Percentiles rank a stretch among this genome's conserved stretches.
Evolutionary conservation across 352 stramenopile species (phyloP).

Genomic region (Globisporangium mamillatum): DNA sequence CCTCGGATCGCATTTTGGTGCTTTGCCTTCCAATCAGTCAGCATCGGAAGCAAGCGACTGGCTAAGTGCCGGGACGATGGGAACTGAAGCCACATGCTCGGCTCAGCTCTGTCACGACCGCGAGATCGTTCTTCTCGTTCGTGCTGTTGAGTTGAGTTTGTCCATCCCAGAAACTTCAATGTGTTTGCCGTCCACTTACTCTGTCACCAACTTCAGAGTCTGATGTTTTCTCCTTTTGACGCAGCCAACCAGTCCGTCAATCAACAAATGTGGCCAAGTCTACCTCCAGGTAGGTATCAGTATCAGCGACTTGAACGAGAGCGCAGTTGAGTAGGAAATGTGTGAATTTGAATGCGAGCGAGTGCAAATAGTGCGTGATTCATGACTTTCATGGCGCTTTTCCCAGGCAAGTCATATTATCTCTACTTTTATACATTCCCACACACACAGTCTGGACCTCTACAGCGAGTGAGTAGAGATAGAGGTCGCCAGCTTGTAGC

Average conservation of each 20-base stretch:
- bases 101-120: not conserved
- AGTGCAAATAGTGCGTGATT: not conserved
- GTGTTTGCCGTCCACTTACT: not conserved
- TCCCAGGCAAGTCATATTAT: not conserved
- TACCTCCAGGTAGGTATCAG: too few species aligned
- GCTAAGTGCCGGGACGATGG: not conserved
- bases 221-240: not conserved
- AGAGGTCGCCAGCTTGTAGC: not conserved
- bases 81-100: not conserved
- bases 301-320: not conserved
- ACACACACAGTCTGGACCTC: not conserved
- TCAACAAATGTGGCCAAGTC: not conserved
- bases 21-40: not conserved
- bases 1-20: not conserved
- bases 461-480: not conserved
- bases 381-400: not conserved
- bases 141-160: not conserved
- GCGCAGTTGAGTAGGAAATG: not conserved
- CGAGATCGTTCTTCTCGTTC: not conserved
- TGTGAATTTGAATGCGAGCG: not conserved
- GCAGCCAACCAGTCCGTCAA: not conserved
- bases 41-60: not conserved
- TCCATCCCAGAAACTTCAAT: not conserved
- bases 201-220: not conserved
- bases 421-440: not conserved